These are phyloP conservation scores for Fusarium sp. DNA, from an alignment of 2,329 filamentous ascomycete genomes.

Conservation along the genomic window DNA sequence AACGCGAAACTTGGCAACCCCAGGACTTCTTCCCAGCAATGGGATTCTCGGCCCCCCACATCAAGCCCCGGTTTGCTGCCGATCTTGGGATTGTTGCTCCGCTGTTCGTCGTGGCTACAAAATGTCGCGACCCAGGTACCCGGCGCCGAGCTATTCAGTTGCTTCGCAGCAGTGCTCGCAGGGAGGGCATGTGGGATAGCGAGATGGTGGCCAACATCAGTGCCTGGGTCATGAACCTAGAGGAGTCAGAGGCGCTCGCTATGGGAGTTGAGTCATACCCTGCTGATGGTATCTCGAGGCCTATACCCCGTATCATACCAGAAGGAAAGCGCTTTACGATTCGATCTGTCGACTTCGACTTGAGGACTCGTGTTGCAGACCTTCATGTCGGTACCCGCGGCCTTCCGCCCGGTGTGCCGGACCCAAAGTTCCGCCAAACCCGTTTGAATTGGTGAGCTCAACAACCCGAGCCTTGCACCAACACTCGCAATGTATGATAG, in stretches of 20 bases:
- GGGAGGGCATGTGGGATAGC: constrained; percentile 78
- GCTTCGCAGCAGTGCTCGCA: constrained; percentile 67
- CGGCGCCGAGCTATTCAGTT: constrained; percentile 72
- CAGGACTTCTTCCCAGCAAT: constrained; percentile 54
- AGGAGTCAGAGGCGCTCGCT: constrained; percentile 59
- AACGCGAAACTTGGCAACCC: constrained; percentile 26
- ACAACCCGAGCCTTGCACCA: neutral
- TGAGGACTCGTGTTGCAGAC: constrained; percentile 62
- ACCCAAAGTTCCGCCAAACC: constrained; percentile 61
- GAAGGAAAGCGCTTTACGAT: constrained; percentile 68
- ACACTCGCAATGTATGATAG: neutral
- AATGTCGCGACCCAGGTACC: constrained; percentile 68
- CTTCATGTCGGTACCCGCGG: constrained; percentile 67
- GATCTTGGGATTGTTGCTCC: constrained; percentile 73
- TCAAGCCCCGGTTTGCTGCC: constrained; percentile 72
- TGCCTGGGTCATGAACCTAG: constrained; percentile 66
- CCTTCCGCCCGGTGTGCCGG: constrained; percentile 58
- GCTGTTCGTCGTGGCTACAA: constrained; percentile 74
- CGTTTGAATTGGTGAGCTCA: constrained; percentile 60
- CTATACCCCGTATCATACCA: constrained; percentile 53
- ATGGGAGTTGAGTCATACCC: constrained; percentile 29
- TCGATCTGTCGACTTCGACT: constrained; percentile 66
- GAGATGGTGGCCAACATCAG: constrained; percentile 67
- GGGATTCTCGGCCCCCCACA: constrained; percentile 61
- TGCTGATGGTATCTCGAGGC: constrained; percentile 13